Percentiles rank a stretch among this genome's conserved stretches.
Conservation (phyloP, 352 stramenopile species). For the Globisporangium barbulae region DNA sequence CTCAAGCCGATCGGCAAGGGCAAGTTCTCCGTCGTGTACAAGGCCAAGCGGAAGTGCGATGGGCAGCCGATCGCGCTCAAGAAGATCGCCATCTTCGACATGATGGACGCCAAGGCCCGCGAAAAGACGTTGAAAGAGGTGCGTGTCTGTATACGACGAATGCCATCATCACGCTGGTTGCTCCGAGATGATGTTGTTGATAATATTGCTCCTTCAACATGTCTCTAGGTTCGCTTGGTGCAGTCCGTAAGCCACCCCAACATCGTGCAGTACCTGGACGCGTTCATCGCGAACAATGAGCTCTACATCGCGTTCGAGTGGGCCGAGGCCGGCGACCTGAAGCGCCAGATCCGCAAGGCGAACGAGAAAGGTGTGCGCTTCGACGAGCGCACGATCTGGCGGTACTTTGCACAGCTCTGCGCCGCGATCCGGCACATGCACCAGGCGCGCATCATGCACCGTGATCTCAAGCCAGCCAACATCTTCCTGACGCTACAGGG, state of each 20-base stretch:
- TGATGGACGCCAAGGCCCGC: conserved; percentile 87
- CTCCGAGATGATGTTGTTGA: no score
- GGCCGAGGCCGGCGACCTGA: conserved; percentile 91
- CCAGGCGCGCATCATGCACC: conserved; percentile 90
- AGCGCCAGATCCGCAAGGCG: conserved; percentile 90
- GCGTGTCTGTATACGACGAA: background rate
- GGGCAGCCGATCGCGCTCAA: conserved; percentile 88
- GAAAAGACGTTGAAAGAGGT: conserved; percentile 91
- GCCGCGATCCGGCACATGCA: conserved; percentile 88
- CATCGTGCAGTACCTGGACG: conserved; percentile 92
- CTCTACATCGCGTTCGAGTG: conserved; percentile 94
- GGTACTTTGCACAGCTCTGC: conserved; percentile 91
- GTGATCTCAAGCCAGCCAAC: conserved; percentile 94
- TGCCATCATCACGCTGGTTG: no score
- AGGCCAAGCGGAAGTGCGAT: conserved; percentile 68
- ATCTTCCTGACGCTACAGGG: conserved; percentile 91
- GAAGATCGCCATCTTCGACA: conserved; percentile 91
- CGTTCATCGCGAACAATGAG: conserved; percentile 88
- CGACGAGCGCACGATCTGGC: conserved; percentile 92
- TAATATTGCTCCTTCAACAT: background rate
- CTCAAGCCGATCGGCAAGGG: conserved; percentile 90
- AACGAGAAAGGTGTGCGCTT: conserved; percentile 82
- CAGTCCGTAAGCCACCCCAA: conserved; percentile 88
- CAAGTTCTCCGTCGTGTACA: conserved; percentile 93
- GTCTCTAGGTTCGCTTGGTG: conserved; percentile 69